Evolutionary conservation across 331 rosid species (phyloP).

Genomic region (Acacia concinna): DNA sequence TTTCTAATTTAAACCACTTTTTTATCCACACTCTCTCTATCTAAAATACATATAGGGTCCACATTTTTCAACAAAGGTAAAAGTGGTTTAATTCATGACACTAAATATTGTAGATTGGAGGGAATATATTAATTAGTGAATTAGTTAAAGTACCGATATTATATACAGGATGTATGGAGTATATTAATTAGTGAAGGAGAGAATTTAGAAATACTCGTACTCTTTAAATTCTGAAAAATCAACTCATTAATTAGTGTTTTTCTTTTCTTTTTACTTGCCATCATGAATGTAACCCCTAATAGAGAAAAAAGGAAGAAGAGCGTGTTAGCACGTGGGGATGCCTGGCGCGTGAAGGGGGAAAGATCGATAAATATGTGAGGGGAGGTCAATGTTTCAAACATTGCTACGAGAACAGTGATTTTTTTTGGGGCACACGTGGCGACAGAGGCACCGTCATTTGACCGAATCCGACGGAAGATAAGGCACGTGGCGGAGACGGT

Average conservation of each 20-base stretch:
- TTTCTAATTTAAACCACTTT: too few relatives aligned
- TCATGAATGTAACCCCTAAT: background rate
- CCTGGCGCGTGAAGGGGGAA: conserved; percentile 11
- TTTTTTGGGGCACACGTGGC: conserved; percentile 53
- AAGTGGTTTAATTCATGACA: too few relatives aligned
- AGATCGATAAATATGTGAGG: background rate
- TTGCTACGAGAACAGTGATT: conserved; percentile 19
- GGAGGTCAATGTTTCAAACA: conserved; percentile 56
- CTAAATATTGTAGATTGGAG: too few relatives aligned
- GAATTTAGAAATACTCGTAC: background rate
- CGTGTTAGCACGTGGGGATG: background rate
- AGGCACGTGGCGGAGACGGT: conserved; percentile 53
- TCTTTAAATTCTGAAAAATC: background rate
- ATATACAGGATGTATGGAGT: too few relatives aligned
- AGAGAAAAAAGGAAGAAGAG: background rate
- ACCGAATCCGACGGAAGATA: conserved; percentile 51
- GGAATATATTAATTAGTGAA: too few relatives aligned
- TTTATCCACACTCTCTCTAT: too few relatives aligned
- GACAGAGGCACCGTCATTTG: conserved; percentile 75
- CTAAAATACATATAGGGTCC: too few relatives aligned
- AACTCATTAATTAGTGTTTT: background rate
- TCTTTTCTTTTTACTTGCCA: background rate
- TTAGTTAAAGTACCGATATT: too few relatives aligned
- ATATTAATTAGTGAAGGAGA: background rate
- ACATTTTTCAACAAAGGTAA: too few relatives aligned